Evolutionary conservation across 2,329 filamentous ascomycete species (phyloP), one percentile per base, ranked within the genome.

Genomic region (Arthrobotrys pseudoclavata): DNA sequence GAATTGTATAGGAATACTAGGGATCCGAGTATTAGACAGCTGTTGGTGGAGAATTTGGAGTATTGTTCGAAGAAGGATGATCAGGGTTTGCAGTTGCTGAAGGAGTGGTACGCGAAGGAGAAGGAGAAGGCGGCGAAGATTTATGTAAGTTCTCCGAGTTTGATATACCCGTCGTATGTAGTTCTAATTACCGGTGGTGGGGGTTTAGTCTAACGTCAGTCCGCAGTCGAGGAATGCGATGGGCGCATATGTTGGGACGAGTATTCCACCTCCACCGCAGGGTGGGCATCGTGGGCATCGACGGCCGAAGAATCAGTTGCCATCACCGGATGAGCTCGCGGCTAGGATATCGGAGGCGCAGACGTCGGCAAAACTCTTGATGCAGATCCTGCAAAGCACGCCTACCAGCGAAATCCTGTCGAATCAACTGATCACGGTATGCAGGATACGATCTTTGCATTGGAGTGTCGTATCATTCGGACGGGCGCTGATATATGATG

Each of bases 351-450:
- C 97, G 83, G 96, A 99, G 85, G 94, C 95, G 7, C 89, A 89
- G 79, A 97, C 93, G 1, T 96, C 94, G 2, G 94, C 95, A 5
- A 95, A 94, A 83, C 89, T 99, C 4, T 89, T 99, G n/a, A 88
- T 93, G 64, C 95, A 99, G 84, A 91, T 97, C 5, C 90, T 97
- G 18, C 92, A 95, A 84, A 94, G 92, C 71, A 97, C 94, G 0
- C 89, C 93, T 0, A 87, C 91, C 0, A 85, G 87, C 13, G 94
- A 97, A 82, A 86, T 97, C 24, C 87, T 94, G 20, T 84, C 87
- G 67, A 95, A 96, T 82, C 95, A 97, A n/a, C 87, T 99, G 64
- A 90, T 97, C 83, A 92, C 91, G 34, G 79, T 79, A 76, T 26
- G 66, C 29, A 53, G 2, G 31, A 37, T 29, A 37, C 3, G 15